These are phyloP conservation scores for Pseudisothecium myosuroides DNA, from an alignment of 225 moss, liverwort and hornwort genomes.

Conservation along the genomic window DNA sequence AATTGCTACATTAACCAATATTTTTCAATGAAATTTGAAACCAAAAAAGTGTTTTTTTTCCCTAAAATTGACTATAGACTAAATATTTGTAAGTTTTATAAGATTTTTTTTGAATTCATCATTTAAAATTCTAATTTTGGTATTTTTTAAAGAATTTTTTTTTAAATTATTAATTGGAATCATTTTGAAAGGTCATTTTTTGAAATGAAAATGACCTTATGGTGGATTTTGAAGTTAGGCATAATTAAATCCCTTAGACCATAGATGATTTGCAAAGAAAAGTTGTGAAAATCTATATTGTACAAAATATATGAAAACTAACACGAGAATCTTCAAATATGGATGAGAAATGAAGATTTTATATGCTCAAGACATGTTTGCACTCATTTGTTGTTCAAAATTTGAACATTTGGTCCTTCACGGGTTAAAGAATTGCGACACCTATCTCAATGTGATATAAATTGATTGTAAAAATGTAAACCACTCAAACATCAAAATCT, in stretches of 20 bases:
- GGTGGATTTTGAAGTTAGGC: not conserved
- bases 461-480: not conserved
- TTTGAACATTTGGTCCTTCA: not conserved
- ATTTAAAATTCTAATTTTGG: not conserved
- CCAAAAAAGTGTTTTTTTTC: not conserved
- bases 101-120: not conserved
- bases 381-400: not conserved
- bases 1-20: not conserved
- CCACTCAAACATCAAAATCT: not conserved
- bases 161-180: not conserved
- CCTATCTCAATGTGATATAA: not conserved
- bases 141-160: rapidly evolving
- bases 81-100: not conserved
- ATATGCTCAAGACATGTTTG: not conserved
- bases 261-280: not conserved
- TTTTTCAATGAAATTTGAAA: not conserved
- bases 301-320: not conserved
- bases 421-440: rapidly evolving
- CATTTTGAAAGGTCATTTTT: not conserved
- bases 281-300: not conserved
- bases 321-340: not conserved
- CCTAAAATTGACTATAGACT: not conserved
- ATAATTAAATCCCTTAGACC: not conserved
- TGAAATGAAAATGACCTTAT: rapidly evolving
- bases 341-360: not conserved